Evolutionary conservation across 805 yeast genomes (phyloP).

Genomic region (Lipomyces oligophaga): DNA sequence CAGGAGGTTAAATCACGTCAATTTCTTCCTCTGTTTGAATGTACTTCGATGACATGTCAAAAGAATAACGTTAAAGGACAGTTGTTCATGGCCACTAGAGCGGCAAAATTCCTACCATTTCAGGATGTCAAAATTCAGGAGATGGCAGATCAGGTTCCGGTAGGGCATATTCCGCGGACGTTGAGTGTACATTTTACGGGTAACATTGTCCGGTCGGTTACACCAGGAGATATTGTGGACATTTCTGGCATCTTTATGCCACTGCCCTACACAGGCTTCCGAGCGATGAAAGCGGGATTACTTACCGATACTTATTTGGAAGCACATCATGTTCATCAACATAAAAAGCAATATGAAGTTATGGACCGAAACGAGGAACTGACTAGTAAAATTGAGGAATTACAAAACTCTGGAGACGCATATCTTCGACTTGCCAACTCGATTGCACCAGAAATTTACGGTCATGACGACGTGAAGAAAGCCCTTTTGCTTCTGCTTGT

Average conservation of each 20-base stretch:
- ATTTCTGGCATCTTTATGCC: conserved; percentile 91
- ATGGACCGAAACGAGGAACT: conserved; percentile 56
- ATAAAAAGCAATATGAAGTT: conserved; percentile 78
- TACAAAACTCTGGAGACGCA: conserved; percentile 61
- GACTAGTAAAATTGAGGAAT: conserved; percentile 51
- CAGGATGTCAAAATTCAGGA: conserved; percentile 96
- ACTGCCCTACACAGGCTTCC: conserved; percentile 90
- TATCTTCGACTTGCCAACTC: conserved; percentile 79
- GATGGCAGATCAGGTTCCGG: conserved; percentile 92
- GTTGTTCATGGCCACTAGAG: conserved; percentile 87
- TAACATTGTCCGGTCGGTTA: conserved; percentile 75
- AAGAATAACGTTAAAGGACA: conserved; percentile 82
- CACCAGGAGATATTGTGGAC: conserved; percentile 95
- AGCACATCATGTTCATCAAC: conserved; percentile 80
- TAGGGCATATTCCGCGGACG: conserved; percentile 93
- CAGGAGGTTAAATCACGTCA: conserved; percentile 86
- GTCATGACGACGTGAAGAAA: conserved; percentile 90
- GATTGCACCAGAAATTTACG: conserved; percentile 96
- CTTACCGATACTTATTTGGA: conserved; percentile 91
- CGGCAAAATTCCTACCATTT: conserved; percentile 90
- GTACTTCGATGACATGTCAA: conserved; percentile 76
- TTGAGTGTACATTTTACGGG: conserved; percentile 88
- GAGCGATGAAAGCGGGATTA: conserved; percentile 87
- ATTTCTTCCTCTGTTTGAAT: conserved; percentile 82
- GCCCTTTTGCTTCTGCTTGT: conserved; percentile 77